phyloP scores from a whole-genome alignment of 1,139 yeast genomes.

The Sugiyamaella paludigena region DNA sequence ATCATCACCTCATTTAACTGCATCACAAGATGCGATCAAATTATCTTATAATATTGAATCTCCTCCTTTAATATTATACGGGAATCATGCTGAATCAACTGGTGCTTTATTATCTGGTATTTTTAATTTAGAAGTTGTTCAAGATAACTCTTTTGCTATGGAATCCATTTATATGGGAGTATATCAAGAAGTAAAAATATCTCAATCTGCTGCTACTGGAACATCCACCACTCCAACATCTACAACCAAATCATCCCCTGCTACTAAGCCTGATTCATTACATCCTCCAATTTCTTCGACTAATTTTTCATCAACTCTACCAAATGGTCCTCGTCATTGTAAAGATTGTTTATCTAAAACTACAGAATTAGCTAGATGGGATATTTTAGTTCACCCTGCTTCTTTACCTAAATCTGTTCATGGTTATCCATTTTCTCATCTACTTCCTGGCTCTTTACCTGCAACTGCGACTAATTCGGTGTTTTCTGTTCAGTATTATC shows the following conservation, averaged over 20 bases:
- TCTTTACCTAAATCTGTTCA: conserved; percentile 62
- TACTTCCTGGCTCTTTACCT: conserved; percentile 87
- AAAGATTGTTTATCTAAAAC: conserved; percentile 50
- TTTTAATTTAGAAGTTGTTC: conserved; percentile 38
- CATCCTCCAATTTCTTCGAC: conserved; percentile 1
- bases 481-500: conserved; percentile 63
- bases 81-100: conserved; percentile 70
- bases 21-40: conserved; percentile 32
- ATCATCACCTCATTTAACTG: conserved; percentile 1
- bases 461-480: conserved; percentile 63
- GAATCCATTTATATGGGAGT: conserved; percentile 61
- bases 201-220: conserved; percentile 5
- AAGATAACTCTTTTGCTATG: conserved; percentile 40
- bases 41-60: conserved; percentile 72
- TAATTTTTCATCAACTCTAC: conserved; percentile 1
- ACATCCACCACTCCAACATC: conserved; percentile 1
- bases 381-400: conserved; percentile 60
- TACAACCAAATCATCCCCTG: background rate
- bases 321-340: conserved; percentile 1
- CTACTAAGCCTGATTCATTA: background rate
- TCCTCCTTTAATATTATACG: conserved; percentile 87
- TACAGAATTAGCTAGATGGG: conserved; percentile 82
- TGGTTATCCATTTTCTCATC: conserved; percentile 90
- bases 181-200: conserved; percentile 56
- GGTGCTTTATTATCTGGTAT: conserved; percentile 87